A percentile compares a stretch with the other conserved stretches of the same genome.
phyloP scores from a whole-genome alignment of 768 basidiomycete genomes.

The Infundibulicybe gibba region DNA sequence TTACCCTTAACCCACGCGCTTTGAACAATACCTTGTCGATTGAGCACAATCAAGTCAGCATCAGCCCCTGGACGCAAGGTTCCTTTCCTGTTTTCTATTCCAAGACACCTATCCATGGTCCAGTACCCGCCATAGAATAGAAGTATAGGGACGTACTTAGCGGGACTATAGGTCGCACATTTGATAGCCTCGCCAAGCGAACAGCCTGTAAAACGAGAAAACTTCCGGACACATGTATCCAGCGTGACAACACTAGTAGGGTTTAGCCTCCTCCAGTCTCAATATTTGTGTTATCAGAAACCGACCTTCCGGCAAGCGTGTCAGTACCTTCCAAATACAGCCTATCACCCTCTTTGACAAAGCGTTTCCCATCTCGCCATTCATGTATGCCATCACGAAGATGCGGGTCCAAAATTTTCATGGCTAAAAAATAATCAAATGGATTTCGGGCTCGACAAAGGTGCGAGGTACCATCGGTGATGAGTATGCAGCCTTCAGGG shows the following conservation, averaged over 20 bases:
- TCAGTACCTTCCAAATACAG: constrained; percentile 82
- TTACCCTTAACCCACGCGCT: constrained; percentile 78
- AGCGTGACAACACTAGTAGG: constrained; percentile 67
- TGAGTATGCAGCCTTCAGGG: constrained; percentile 82
- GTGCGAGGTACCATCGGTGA: constrained; percentile 72
- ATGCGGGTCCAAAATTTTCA: constrained; percentile 84
- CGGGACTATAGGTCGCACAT: constrained; percentile 84
- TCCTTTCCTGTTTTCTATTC: constrained; percentile 78
- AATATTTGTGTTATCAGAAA: neutral
- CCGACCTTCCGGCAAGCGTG: constrained; percentile 85
- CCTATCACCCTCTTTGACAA: constrained; percentile 78
- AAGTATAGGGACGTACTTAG: constrained; percentile 44
- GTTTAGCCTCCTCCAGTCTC: too few species aligned
- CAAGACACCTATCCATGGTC: constrained; percentile 52
- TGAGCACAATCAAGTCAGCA: constrained; percentile 80
- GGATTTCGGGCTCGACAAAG: neutral
- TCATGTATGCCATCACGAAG: constrained; percentile 81
- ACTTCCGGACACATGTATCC: constrained; percentile 84
- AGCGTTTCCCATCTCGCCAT: constrained; percentile 81
- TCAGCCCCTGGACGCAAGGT: constrained; percentile 79
- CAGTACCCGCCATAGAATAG: neutral
- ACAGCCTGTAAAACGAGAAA: constrained; percentile 79
- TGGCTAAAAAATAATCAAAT: constrained; percentile 43
- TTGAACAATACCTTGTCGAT: constrained; percentile 59
- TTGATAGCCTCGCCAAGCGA: constrained; percentile 81